Evolutionary conservation across 805 yeast species (phyloP).

Genomic region (Ogataea paradorogensis): DNA sequence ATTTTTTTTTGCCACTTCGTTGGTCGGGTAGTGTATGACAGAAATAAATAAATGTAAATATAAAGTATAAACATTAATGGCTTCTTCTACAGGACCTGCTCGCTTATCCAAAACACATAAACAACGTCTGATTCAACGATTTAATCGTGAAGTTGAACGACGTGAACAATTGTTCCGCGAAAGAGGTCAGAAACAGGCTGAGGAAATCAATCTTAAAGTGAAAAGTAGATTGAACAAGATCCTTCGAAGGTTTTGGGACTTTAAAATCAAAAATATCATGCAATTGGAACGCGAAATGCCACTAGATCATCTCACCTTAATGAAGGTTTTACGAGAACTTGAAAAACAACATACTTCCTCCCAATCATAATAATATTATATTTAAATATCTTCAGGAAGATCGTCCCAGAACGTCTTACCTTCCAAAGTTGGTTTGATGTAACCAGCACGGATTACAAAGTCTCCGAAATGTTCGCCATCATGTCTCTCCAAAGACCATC

Average conservation of each 20-base stretch:
- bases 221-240: slow-evolving; percentile 44
- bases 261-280: slow-evolving; percentile 42
- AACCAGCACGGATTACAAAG: slow-evolving; percentile 81
- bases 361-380: slow-evolving; percentile 2
- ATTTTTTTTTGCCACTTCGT: slow-evolving; percentile 19
- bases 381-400: slow-evolving; percentile 70
- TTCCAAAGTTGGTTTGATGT: slow-evolving; percentile 82
- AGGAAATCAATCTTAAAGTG: slow-evolving; percentile 37
- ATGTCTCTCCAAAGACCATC: slow-evolving; percentile 88
- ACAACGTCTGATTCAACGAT: slow-evolving; percentile 33
- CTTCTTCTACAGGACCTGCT: slow-evolving; percentile 6
- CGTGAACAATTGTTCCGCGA: slow-evolving; percentile 22
- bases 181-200: slow-evolving; percentile 27
- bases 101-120: slow-evolving; percentile 37
- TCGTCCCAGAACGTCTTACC: slow-evolving; percentile 96
- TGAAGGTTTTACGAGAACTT: slow-evolving; percentile 30
- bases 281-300: slow-evolving; percentile 42
- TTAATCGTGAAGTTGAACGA: slow-evolving; percentile 17
- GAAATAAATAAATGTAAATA: slow-evolving; percentile 2
- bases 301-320: slow-evolving; percentile 28
- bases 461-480: slow-evolving; percentile 97
- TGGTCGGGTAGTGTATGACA: slow-evolving; percentile 8
- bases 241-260: slow-evolving; percentile 48
- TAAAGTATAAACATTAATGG: slow-evolving; percentile 3
- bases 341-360: slow-evolving; percentile 8